Evolutionary conservation across 176 grass and related monocot species (phyloP), one percentile per base, ranked within the genome.

Genomic region (Ensete ventricosum): DNA sequence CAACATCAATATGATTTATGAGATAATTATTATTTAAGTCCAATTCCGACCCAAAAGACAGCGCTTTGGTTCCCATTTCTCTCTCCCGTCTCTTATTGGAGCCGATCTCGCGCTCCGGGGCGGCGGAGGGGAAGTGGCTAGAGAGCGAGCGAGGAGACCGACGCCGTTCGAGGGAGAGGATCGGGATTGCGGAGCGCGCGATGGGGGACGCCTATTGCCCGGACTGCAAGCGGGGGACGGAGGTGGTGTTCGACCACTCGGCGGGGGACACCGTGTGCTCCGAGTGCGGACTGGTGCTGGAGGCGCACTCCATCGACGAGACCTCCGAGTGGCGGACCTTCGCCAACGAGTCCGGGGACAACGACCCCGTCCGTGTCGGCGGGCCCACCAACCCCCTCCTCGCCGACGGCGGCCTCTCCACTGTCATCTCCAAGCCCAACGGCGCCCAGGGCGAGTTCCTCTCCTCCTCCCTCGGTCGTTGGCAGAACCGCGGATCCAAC

Each of bases 291-390:
- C 9, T 65, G 24, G 63, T 65, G 21, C 63, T 65, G 21, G 63
- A 65, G 63, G 63, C 63, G 63, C 63, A 65, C 63, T 25, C 63
- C 24, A 65, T 65, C 20, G 63, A 65, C 63, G 63, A 65, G 63
- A 65, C 63, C 10, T 65, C 63, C 22, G 63, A 65, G 63, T 65
- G 63, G 63, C 7, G 63, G 6, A 65, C 63, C 21, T 65, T 65
- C 22, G 20, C 63, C 7, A 65, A 65, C 63, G 63, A 65, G 63
- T 65, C 63, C 62, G 62, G 21, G 21, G 62, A 64, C 62, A 64
- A 64, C 22, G 62, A 64, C 62, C 62, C 62, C 20, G 62, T 64
- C 22, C 22, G 62, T 64, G 62, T 64, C 62, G 62, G 62, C 9
- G 62, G 62, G n/a, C 62, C 57, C 14, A 60, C 14, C 6, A 60